Percentiles rank a stretch among this genome's conserved stretches.
Conservation (phyloP, 2,329 filamentous ascomycete genomes). For the Aquanectria penicillioides region DNA sequence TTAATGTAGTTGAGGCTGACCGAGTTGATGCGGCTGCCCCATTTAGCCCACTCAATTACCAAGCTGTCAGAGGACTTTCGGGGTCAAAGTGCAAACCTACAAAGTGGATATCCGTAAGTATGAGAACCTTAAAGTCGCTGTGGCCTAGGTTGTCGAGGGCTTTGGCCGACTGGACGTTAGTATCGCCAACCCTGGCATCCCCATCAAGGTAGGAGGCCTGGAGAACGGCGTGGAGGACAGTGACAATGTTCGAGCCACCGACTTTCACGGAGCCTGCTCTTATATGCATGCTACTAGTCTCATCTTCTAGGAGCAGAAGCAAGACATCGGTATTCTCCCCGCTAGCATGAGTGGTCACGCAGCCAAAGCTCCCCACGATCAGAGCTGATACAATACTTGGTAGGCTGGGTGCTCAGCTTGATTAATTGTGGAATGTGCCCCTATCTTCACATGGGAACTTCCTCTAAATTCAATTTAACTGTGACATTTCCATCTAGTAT, state of each 20-base stretch:
- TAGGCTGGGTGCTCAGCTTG: slow-evolving; percentile 56
- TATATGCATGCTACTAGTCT: slow-evolving; percentile 45
- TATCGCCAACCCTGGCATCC: slow-evolving; percentile 48
- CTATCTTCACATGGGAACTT: too few species aligned
- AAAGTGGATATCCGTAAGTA: slow-evolving; percentile 30
- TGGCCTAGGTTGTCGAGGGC: slow-evolving; percentile 41
- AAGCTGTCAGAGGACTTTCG: slow-evolving; percentile 27
- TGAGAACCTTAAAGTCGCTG: slow-evolving; percentile 41
- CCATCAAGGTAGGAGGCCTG: slow-evolving; percentile 44
- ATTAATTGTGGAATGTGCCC: too few species aligned
- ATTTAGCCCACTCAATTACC: too few species aligned
- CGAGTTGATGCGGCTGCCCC: too few species aligned
- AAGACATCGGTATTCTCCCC: slow-evolving; percentile 48
- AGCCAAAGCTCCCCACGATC: slow-evolving; percentile 52
- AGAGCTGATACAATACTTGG: slow-evolving; percentile 55
- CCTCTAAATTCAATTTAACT: too few species aligned
- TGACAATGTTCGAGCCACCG: slow-evolving; percentile 42
- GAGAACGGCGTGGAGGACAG: slow-evolving; percentile 44
- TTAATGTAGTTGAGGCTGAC: too few species aligned
- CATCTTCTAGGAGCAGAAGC: slow-evolving; percentile 46
- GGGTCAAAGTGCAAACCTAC: slow-evolving; percentile 30
- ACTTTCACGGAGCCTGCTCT: slow-evolving; percentile 48
- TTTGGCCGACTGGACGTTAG: slow-evolving; percentile 49
- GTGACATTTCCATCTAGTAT: too few species aligned
- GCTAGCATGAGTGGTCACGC: slow-evolving; percentile 47